Evolutionary conservation across 148 eudicot species (phyloP).

Genomic region (Oxyria digyna): DNA sequence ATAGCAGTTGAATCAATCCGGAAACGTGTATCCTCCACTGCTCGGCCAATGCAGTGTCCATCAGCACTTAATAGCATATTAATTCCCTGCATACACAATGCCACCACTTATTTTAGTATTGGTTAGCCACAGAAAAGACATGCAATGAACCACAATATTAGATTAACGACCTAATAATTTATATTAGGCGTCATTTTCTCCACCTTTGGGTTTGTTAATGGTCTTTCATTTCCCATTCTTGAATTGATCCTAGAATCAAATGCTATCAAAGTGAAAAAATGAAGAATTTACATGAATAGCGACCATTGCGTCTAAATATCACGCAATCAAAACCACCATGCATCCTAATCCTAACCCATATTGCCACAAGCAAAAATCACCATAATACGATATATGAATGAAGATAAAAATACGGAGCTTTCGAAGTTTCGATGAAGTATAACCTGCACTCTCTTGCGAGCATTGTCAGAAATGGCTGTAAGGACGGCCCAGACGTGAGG

Average conservation of each 20-base stretch:
- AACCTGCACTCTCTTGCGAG: constrained; percentile 81
- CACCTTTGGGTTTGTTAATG: not conserved
- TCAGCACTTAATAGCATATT: constrained; percentile 74
- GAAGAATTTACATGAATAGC: not conserved
- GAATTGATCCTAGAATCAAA: not conserved
- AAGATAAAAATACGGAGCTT: not conserved
- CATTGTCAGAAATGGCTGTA: constrained; percentile 70
- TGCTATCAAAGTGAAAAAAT: not conserved
- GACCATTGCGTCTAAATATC: not conserved
- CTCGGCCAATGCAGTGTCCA: constrained; percentile 68
- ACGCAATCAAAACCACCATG: not conserved
- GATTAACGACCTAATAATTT: not conserved
- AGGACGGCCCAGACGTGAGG: constrained; percentile 88
- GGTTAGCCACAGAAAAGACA: not conserved
- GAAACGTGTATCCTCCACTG: constrained; percentile 56
- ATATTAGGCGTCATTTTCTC: not conserved
- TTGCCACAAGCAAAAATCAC: not conserved
- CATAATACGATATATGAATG: not conserved
- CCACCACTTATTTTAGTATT: not conserved
- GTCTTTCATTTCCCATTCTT: not conserved
- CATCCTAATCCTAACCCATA: not conserved
- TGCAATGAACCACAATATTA: not conserved
- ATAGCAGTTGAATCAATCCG: constrained; percentile 63
- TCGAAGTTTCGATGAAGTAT: not conserved
- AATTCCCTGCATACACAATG: constrained; percentile 43